phyloP scores from a whole-genome alignment of 2,329 filamentous ascomycete genomes.

The Scedosporium apiospermum region DNA sequence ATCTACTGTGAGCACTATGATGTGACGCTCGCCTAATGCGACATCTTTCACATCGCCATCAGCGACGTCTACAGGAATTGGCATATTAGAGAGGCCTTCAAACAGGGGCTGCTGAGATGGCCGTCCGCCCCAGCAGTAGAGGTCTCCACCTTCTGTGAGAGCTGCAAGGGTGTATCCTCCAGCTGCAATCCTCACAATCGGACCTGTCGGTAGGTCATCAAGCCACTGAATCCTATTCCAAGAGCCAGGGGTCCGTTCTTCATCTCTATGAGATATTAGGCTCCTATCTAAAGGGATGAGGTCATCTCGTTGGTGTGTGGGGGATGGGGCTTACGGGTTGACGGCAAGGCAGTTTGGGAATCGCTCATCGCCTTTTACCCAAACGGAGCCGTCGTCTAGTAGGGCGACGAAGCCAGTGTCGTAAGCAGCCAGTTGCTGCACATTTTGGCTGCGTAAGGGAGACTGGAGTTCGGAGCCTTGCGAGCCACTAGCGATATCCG shows the following conservation, averaged over 20 bases:
- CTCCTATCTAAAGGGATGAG: background rate
- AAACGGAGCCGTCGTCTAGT: conserved; percentile 32
- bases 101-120: conserved; percentile 8
- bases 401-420: conserved; percentile 40
- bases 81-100: conserved; percentile 14
- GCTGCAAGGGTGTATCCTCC: conserved; percentile 50
- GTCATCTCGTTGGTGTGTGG: background rate
- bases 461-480: background rate
- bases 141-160: conserved; percentile 44
- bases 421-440: conserved; percentile 35
- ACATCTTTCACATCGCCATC: conserved; percentile 44
- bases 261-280: conserved; percentile 25
- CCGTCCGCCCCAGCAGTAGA: conserved; percentile 51
- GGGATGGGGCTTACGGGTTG: background rate
- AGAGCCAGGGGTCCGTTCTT: conserved; percentile 25
- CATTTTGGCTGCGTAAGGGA: conserved; percentile 4
- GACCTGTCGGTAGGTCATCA: conserved; percentile 37
- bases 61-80: conserved; percentile 36
- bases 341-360: conserved; percentile 40
- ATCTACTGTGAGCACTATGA: conserved; percentile 42
- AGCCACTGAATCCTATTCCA: conserved; percentile 35
- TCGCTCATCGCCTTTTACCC: conserved; percentile 48
- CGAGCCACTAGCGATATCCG: background rate
- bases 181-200: conserved; percentile 41
- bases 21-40: conserved; percentile 47